These are phyloP conservation scores for Harringtonia lauricola DNA, from an alignment of 2,329 filamentous ascomycete genomes.

Conservation along the genomic window DNA sequence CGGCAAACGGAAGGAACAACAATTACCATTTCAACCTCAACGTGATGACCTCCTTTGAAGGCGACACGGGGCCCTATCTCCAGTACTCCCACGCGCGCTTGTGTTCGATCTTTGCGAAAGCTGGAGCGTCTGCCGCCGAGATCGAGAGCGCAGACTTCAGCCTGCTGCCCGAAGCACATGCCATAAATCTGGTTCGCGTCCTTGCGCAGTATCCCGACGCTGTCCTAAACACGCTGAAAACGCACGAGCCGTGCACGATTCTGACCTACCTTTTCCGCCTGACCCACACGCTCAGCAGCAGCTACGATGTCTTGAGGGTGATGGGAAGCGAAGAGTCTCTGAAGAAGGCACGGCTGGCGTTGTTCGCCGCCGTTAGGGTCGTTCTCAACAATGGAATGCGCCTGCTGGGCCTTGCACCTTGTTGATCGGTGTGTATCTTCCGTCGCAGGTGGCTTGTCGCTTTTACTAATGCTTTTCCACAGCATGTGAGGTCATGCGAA, in stretches of 20 bases:
- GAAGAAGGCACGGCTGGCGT: too few species aligned
- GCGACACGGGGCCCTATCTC: constrained; percentile 62
- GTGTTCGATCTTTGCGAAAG: background rate
- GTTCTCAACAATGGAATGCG: too few species aligned
- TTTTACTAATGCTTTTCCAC: too few species aligned
- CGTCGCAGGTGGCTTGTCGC: too few species aligned
- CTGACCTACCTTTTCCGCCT: constrained; percentile 32
- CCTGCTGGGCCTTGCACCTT: too few species aligned
- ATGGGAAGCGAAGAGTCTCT: too few species aligned
- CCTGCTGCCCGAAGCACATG: too few species aligned
- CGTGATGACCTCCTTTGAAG: constrained; percentile 63
- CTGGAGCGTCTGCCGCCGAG: constrained; percentile 8
- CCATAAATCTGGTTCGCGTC: constrained; percentile 47
- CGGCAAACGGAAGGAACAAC: constrained; percentile 39
- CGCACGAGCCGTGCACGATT: constrained; percentile 56
- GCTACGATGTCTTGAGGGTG: background rate
- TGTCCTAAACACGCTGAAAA: constrained; percentile 52
- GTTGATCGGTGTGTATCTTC: too few species aligned
- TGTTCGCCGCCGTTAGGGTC: too few species aligned
- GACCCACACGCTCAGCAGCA: background rate
- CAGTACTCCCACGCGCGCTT: constrained; percentile 60
- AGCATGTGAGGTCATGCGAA: too few species aligned
- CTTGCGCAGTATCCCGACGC: constrained; percentile 55
- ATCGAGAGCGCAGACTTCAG: background rate
- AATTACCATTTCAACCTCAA: constrained; percentile 57